Evolutionary conservation across 768 basidiomycete genomes (phyloP).

Genomic region (Suillus discolor): DNA sequence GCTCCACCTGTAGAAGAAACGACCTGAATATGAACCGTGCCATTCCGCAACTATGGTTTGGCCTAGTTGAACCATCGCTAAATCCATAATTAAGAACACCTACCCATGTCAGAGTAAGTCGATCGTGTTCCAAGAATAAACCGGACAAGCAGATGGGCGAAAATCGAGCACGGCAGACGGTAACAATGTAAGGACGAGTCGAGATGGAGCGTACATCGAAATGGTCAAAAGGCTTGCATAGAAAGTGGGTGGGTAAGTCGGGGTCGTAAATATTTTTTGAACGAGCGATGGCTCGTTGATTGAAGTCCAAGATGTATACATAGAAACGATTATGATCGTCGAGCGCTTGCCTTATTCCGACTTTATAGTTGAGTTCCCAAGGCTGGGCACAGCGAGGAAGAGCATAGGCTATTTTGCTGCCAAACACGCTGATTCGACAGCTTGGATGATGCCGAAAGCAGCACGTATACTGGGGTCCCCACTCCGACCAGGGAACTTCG

Average conservation of each 20-base stretch:
- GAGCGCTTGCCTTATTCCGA: not conserved
- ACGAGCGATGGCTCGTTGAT: not conserved
- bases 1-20: not conserved
- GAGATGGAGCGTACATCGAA: not conserved
- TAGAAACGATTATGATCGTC: not conserved
- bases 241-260: too few relatives aligned
- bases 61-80: not conserved
- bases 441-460: not conserved
- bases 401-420: not conserved
- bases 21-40: not conserved
- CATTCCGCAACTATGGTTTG: not conserved
- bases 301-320: constrained; percentile 4
- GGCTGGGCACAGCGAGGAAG: not conserved
- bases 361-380: not conserved
- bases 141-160: rapidly evolving
- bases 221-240: not conserved
- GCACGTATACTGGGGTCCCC: constrained; percentile 3
- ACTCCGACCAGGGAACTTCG: not conserved
- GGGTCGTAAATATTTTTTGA: not conserved
- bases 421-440: not conserved
- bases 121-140: not conserved
- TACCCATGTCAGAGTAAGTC: constrained; percentile 4
- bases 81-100: not conserved
- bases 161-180: not conserved
- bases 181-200: not conserved